phyloP scores from a whole-genome alignment of 345 rosid genomes.

The Populus euphratica region DNA sequence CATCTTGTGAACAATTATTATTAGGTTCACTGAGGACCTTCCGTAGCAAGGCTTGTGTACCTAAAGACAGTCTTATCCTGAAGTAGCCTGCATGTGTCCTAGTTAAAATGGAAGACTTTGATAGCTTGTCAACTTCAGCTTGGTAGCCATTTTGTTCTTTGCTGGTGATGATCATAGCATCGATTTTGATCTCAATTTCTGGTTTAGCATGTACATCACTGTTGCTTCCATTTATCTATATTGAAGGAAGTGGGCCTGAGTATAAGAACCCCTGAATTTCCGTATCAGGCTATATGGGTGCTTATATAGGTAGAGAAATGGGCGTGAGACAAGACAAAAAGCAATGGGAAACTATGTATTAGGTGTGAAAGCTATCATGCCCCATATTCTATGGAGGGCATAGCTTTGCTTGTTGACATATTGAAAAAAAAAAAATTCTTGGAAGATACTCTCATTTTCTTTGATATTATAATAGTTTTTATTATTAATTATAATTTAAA shows the following conservation, averaged over 20 bases:
- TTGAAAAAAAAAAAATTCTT: too few species aligned
- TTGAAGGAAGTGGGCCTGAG: too few species aligned
- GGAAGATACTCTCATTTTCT: too few species aligned
- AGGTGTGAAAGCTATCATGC: neutral
- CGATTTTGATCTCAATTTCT: constrained; percentile 11
- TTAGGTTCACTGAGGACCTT: constrained; percentile 28
- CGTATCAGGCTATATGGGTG: neutral
- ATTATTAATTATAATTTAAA: too few species aligned
- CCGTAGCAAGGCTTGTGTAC: constrained; percentile 43
- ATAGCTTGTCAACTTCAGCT: neutral
- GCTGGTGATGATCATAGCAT: neutral
- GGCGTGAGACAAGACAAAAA: too few species aligned
- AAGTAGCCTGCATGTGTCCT: constrained; percentile 46
- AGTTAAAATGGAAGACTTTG: constrained; percentile 27
- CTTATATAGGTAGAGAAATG: neutral
- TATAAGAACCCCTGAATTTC: neutral
- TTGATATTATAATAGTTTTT: too few species aligned
- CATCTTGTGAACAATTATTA: constrained; percentile 4
- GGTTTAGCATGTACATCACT: neutral
- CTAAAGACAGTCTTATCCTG: constrained; percentile 37
- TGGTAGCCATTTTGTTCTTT: neutral
- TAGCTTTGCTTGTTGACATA: too few species aligned
- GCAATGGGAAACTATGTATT: neutral
- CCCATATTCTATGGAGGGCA: neutral
- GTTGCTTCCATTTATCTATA: neutral